phyloP scores from a whole-genome alignment of 1,139 yeast species.

The Diutina siamensis region DNA sequence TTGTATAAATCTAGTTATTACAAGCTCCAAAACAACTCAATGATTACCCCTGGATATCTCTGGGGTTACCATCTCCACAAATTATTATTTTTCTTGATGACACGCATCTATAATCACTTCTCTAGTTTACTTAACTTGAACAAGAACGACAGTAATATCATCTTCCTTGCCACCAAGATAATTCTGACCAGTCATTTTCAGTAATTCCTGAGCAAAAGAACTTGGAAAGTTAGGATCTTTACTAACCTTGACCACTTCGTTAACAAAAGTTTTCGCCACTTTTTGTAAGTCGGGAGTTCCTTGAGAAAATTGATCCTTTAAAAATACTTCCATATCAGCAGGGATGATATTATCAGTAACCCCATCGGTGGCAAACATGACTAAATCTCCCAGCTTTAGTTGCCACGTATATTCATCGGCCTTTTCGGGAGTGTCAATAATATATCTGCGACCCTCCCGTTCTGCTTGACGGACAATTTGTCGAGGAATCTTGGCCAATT shows the following conservation, averaged over 20 bases:
- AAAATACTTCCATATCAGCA: constrained; percentile 56
- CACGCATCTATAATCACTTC: too few relatives aligned
- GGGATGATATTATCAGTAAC: constrained; percentile 76
- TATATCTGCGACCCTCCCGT: constrained; percentile 45
- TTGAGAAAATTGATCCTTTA: constrained; percentile 31
- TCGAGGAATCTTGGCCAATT: constrained; percentile 73
- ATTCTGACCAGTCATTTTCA: constrained; percentile 53
- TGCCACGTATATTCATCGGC: constrained; percentile 40
- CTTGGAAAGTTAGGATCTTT: constrained; percentile 67
- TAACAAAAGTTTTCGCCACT: constrained; percentile 49
- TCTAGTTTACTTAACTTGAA: constrained; percentile 43
- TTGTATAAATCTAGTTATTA: too few relatives aligned
- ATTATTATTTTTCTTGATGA: too few relatives aligned
- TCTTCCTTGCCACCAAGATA: constrained; percentile 92
- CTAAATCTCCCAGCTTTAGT: constrained; percentile 56
- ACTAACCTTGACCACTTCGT: constrained; percentile 57
- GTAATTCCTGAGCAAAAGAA: constrained; percentile 77
- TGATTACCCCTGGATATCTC: too few relatives aligned
- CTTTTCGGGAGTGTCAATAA: constrained; percentile 43
- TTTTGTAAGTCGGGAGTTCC: constrained; percentile 9
- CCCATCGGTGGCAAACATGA: constrained; percentile 88
- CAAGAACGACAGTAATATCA: constrained; percentile 75
- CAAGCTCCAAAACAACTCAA: too few relatives aligned
- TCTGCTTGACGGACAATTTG: constrained; percentile 46
- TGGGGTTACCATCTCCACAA: too few relatives aligned